Percentiles rank a stretch among this genome's conserved stretches.
Evolutionary conservation across 768 basidiomycete species (phyloP).

Genomic region (Agaricus subrufescens): DNA sequence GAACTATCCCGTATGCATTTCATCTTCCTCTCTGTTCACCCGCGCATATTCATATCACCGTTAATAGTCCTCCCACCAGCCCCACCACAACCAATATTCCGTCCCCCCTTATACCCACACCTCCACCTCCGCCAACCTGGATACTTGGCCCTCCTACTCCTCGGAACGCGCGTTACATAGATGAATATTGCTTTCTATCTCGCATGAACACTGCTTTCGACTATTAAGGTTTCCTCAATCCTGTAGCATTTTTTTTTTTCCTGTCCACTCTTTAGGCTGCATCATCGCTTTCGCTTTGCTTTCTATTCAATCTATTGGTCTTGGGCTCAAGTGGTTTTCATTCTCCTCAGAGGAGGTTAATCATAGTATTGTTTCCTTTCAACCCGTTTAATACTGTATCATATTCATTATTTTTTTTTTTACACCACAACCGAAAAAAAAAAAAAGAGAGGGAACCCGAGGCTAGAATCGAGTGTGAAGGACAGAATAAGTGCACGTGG

Average conservation of each 20-base stretch:
- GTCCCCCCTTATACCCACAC: slow-evolving; percentile 41
- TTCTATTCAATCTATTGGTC: not conserved
- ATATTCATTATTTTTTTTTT: slow-evolving; percentile 7
- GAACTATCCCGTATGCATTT: slow-evolving; percentile 6
- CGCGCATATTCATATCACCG: not conserved
- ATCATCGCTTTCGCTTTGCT: slow-evolving; percentile 3
- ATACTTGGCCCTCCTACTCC: slow-evolving; percentile 60
- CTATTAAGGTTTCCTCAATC: slow-evolving; percentile 1
- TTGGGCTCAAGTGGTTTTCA: not conserved
- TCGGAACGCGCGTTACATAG: slow-evolving; percentile 62
- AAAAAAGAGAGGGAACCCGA: not conserved
- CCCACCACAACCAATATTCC: slow-evolving; percentile 23
- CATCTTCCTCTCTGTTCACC: not conserved
- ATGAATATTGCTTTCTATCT: slow-evolving; percentile 25
- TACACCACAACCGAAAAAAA: not conserved
- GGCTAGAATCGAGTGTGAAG: not conserved
- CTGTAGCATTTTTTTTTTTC: slow-evolving; percentile 9
- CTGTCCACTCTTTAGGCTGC: not conserved
- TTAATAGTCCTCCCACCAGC: slow-evolving; percentile 27
- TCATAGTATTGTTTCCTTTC: too few relatives aligned
- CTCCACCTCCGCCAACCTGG: slow-evolving; percentile 42
- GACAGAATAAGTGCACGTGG: not conserved
- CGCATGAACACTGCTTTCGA: not conserved
- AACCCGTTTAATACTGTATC: slow-evolving; percentile 2
- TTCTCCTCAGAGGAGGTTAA: not conserved